Evolutionary conservation across 495 filamentous ascomycete genomes (phyloP).

Genomic region (Aspergillus affinis): DNA sequence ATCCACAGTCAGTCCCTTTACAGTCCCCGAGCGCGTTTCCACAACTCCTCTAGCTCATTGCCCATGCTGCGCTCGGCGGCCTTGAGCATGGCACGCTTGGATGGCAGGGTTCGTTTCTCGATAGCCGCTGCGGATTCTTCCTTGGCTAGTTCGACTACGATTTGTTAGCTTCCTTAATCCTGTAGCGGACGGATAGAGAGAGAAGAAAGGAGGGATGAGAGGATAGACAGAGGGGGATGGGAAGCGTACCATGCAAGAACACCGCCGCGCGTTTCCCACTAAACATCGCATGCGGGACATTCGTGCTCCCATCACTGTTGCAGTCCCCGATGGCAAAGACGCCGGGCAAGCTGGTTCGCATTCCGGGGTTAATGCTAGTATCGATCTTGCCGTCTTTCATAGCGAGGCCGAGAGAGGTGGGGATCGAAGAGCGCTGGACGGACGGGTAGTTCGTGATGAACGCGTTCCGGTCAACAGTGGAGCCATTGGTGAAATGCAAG

Average conservation of each 20-base stretch:
- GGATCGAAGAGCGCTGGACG: constrained; percentile 39
- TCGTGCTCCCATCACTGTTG: constrained; percentile 56
- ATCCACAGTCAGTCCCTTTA: too few species aligned
- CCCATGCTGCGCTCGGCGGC: constrained; percentile 35
- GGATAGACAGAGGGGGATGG: not conserved
- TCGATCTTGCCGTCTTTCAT: constrained; percentile 47
- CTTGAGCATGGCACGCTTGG: constrained; percentile 26
- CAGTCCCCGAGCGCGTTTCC: constrained; percentile 17
- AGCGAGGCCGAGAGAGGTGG: constrained; percentile 40
- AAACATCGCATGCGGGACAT: constrained; percentile 61
- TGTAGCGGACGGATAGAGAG: not conserved
- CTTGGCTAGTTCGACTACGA: constrained; percentile 34
- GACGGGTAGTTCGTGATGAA: constrained; percentile 52
- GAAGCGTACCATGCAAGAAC: constrained; percentile 50
- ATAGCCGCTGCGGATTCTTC: constrained; percentile 36
- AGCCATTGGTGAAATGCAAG: constrained; percentile 51
- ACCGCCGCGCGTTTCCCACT: constrained; percentile 57
- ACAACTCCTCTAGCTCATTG: constrained; percentile 31
- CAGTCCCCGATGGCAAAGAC: constrained; percentile 58
- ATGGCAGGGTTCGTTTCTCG: constrained; percentile 29
- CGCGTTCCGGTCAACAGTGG: constrained; percentile 41
- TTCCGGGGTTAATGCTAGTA: constrained; percentile 31
- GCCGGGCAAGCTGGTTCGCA: constrained; percentile 49
- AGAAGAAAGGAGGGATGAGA: too few species aligned
- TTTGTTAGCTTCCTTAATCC: constrained; percentile 9